A percentile compares a stretch with the other conserved stretches of the same genome.
These are phyloP conservation scores for Papiliotrema terrestris DNA, from an alignment of 1,284 basidiomycete species.

Conservation along the genomic window DNA sequence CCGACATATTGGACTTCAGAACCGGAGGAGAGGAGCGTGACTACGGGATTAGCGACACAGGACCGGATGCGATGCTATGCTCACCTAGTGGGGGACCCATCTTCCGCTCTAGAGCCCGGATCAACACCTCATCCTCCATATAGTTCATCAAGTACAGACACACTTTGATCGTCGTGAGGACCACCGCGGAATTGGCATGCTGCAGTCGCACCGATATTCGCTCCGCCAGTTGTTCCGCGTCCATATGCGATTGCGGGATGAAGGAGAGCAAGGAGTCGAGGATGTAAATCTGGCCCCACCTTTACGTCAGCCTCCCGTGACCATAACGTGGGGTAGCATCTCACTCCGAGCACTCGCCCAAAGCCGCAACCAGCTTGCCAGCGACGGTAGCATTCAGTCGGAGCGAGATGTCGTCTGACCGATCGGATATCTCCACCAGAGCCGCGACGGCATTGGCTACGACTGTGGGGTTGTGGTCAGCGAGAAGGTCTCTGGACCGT, in stretches of 20 bases:
- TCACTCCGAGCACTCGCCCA: constrained; percentile 99
- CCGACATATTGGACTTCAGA: constrained; percentile 91
- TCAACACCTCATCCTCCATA: constrained; percentile 82
- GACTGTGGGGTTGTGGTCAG: constrained; percentile 91
- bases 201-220: constrained; percentile 88
- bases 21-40: constrained; percentile 59
- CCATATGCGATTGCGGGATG: constrained; percentile 78
- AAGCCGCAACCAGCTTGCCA: constrained; percentile 81
- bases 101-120: constrained; percentile 89
- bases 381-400: constrained; percentile 48
- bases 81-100: constrained; percentile 92
- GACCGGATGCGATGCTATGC: constrained; percentile 19
- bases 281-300: constrained; percentile 99
- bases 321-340: constrained; percentile 9
- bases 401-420: constrained; percentile 56
- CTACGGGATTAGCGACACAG: constrained; percentile 31
- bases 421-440: constrained; percentile 72
- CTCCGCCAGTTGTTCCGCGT: constrained; percentile 92
- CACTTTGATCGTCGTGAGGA: constrained; percentile 91
- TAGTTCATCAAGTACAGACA: constrained; percentile 98
- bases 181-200: constrained; percentile 91
- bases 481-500: constrained; percentile 56
- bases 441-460: constrained; percentile 98
- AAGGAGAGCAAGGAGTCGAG: constrained; percentile 90
- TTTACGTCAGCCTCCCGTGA: constrained; percentile 42